Conservation (phyloP, 495 filamentous ascomycete species). For the Darksidea phi region DNA sequence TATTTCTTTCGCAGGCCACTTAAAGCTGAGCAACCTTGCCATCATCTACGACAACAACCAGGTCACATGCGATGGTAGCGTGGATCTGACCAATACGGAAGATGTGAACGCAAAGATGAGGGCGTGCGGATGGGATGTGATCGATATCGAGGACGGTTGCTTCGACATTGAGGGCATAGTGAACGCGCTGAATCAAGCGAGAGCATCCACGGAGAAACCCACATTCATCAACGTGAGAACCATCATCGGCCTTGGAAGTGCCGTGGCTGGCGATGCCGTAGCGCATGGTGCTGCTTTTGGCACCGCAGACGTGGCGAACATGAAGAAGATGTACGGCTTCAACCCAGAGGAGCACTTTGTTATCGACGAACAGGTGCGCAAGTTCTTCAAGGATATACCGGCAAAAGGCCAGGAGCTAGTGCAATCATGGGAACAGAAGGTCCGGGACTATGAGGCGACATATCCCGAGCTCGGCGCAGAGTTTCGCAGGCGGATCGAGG, state of each 20-base stretch:
- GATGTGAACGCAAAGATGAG: conserved; percentile 60
- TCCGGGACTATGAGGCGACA: conserved; percentile 44
- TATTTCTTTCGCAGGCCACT: conserved; percentile 56
- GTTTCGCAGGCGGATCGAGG: neutral
- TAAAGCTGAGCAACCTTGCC: conserved; percentile 55
- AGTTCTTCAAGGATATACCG: conserved; percentile 52
- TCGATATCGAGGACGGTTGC: conserved; percentile 56
- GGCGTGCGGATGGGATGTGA: conserved; percentile 58
- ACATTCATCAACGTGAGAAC: conserved; percentile 56
- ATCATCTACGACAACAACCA: conserved; percentile 63
- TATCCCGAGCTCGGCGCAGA: conserved; percentile 1
- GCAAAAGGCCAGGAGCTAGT: conserved; percentile 46
- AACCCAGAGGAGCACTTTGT: conserved; percentile 44
- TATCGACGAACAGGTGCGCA: conserved; percentile 48
- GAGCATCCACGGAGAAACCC: conserved; percentile 50
- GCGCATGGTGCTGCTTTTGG: conserved; percentile 30
- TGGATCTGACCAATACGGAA: conserved; percentile 57
- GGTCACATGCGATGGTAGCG: conserved; percentile 58
- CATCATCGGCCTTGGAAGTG: conserved; percentile 30
- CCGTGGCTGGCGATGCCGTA: conserved; percentile 18
- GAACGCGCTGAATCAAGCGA: conserved; percentile 49
- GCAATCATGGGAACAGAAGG: conserved; percentile 49
- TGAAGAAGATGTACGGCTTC: conserved; percentile 19
- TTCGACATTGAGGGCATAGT: conserved; percentile 55
- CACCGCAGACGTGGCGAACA: conserved; percentile 23